Base-by-base conservation (phyloP, 805 yeast genomes). In the Priceomyces castillae region DNA sequence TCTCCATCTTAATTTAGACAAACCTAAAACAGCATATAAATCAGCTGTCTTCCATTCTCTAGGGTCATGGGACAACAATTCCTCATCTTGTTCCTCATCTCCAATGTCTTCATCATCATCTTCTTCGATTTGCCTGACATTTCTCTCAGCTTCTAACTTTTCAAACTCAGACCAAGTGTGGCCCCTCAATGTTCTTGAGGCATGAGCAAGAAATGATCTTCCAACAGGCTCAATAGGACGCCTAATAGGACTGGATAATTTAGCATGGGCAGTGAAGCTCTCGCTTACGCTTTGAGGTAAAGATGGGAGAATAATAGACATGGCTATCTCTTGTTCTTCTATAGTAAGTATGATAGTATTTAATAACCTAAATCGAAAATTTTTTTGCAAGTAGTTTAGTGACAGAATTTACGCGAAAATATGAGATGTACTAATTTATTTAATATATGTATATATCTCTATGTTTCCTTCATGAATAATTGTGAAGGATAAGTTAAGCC, bases 81-180 rank as follows among this genome's bases (percentile, higher is more conserved):
- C 85, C 43, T 70, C 82, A 40, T 70, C 65, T 65, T 81, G 85
- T 46, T 82, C 89, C 52, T 83, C 90, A 59, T 90, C 95, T 23
- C 84, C 78, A 57, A 81, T 78, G 53, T 82, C 84, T 43, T 80
- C 86, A 46, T 77, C 80, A 46, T 64, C 69, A 49, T 77, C 61
- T 54, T 78, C 84, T 56, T 86, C 95, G 49, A 81, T 80, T 44
- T 69, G 69, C 57, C 78, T 77, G 58, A 86, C 95, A 67, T 87
- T 87, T 70, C 81, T 82, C 63, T 84, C 95, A 48, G 96, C 96
- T 77, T 90, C 95, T 54, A 90, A 73, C 65, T 86, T 84, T 73
- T 94, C 99, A 61, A 80, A 94, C 71, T 94, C 98, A 43, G 97
- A 89, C 96, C 97, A 94, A 39, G 98, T 89, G 73, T 95, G 97